phyloP scores from a whole-genome alignment of 169 alveolate genomes.

The Plasmodium inui region DNA sequence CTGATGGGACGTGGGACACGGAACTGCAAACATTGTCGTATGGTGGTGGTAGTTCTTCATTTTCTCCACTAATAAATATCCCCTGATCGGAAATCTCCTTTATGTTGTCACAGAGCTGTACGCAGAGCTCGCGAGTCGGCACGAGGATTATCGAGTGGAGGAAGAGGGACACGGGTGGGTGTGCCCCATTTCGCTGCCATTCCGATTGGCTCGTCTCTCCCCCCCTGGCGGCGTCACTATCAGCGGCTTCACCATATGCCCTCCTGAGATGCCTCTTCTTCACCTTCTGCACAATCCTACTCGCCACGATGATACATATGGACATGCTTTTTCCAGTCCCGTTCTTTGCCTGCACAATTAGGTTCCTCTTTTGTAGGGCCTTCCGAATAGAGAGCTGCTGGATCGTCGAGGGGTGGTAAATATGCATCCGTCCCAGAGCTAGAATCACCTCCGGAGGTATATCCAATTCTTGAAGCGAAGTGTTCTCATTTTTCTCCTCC shows the following conservation, averaged over 20 bases:
- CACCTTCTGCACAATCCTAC: constrained; percentile 3
- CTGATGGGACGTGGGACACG: too few species aligned
- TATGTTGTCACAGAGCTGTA: constrained; percentile 39
- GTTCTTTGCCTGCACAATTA: constrained; percentile 46
- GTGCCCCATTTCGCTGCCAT: not conserved
- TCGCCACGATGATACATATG: constrained; percentile 23
- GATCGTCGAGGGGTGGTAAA: constrained; percentile 25
- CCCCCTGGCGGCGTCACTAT: not conserved
- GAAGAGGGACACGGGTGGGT: not conserved
- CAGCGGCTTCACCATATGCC: not conserved
- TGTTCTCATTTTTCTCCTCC: not conserved
- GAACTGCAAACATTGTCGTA: not conserved
- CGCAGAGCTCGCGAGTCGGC: constrained; percentile 63
- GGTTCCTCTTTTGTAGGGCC: constrained; percentile 1
- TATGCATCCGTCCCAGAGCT: not conserved
- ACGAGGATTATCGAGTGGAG: constrained; percentile 13
- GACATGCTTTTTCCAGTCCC: constrained; percentile 73
- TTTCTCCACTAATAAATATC: not conserved
- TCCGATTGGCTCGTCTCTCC: not conserved
- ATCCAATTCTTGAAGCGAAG: not conserved
- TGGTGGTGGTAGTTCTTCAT: too few species aligned
- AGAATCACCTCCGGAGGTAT: constrained; percentile 3
- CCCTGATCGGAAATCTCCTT: not conserved
- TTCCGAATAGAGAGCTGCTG: constrained; percentile 20
- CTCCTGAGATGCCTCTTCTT: not conserved